Conservation (phyloP, 805 yeast species). For the Monosporozyma unispora region DNA sequence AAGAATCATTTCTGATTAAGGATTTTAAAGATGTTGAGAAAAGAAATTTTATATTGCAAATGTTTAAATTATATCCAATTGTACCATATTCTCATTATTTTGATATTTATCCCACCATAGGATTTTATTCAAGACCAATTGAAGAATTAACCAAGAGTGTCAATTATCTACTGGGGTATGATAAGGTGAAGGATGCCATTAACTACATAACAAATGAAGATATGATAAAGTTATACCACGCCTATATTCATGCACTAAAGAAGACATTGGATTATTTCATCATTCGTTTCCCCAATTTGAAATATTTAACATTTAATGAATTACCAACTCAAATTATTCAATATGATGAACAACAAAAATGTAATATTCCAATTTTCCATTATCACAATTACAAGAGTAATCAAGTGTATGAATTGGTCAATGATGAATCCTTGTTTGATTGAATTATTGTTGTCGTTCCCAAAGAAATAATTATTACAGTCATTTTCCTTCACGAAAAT, state of each 20-base stretch:
- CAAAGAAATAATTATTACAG: no score
- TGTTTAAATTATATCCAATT: constrained; percentile 26
- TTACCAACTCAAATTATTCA: constrained; percentile 25
- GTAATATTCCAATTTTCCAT: constrained; percentile 24
- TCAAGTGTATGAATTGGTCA: constrained; percentile 24
- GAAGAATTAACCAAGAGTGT: constrained; percentile 19
- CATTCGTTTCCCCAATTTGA: constrained; percentile 21
- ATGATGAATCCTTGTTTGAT: constrained; percentile 24
- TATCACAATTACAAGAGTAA: constrained; percentile 19
- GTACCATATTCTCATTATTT: constrained; percentile 32
- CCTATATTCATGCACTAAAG: constrained; percentile 29
- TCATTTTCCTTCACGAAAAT: not conserved
- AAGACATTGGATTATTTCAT: constrained; percentile 28
- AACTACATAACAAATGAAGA: constrained; percentile 17
- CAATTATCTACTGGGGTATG: constrained; percentile 15
- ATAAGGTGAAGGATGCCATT: constrained; percentile 6
- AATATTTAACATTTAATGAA: constrained; percentile 30
- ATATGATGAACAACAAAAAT: constrained; percentile 21
- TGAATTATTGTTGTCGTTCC: no score
- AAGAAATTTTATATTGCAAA: constrained; percentile 25
- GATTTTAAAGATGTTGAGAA: constrained; percentile 18
- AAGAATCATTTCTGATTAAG: constrained; percentile 17
- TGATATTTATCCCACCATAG: constrained; percentile 31
- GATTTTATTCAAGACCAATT: constrained; percentile 27
- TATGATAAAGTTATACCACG: constrained; percentile 26